phyloP scores from a whole-genome alignment of 2,329 filamentous ascomycete species.

The Exophiala alcalophila region DNA sequence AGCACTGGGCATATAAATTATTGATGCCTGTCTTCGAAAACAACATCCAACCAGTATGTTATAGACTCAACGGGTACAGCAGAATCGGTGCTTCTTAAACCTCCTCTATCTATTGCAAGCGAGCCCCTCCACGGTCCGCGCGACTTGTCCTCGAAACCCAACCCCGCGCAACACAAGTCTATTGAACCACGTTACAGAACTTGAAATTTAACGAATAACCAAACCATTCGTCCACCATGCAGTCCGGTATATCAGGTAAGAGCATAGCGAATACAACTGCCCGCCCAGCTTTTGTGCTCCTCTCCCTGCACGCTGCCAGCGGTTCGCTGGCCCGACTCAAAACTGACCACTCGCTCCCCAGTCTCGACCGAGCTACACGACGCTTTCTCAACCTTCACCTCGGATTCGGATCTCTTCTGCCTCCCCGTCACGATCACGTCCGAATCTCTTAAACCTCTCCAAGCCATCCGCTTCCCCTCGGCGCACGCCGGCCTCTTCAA shows the following conservation, averaged over 20 bases:
- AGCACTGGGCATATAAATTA: no score
- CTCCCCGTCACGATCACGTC: slow-evolving; percentile 47
- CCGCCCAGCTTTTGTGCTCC: not conserved
- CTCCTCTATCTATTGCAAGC: no score
- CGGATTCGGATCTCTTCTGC: slow-evolving; percentile 42
- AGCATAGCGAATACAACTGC: not conserved
- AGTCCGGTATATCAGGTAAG: slow-evolving; percentile 50
- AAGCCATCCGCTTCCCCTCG: slow-evolving; percentile 40
- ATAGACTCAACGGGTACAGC: no score
- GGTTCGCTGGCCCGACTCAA: not conserved
- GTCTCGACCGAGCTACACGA: slow-evolving; percentile 47
- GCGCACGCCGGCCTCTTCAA: slow-evolving; percentile 45
- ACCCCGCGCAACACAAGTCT: no score
- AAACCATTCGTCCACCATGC: no score
- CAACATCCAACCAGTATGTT: no score
- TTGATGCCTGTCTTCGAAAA: no score
- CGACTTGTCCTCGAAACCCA: no score
- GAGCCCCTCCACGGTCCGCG: no score
- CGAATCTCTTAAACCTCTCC: slow-evolving; percentile 43
- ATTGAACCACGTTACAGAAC: not conserved
- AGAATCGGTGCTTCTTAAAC: no score
- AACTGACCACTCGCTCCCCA: slow-evolving; percentile 23
- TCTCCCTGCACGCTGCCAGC: slow-evolving; percentile 7
- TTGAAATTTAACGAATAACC: no score
- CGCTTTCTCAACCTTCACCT: slow-evolving; percentile 46